Evolutionary conservation across 1,284 basidiomycete genomes (phyloP).

Genomic region (Rhodofomes roseus): DNA sequence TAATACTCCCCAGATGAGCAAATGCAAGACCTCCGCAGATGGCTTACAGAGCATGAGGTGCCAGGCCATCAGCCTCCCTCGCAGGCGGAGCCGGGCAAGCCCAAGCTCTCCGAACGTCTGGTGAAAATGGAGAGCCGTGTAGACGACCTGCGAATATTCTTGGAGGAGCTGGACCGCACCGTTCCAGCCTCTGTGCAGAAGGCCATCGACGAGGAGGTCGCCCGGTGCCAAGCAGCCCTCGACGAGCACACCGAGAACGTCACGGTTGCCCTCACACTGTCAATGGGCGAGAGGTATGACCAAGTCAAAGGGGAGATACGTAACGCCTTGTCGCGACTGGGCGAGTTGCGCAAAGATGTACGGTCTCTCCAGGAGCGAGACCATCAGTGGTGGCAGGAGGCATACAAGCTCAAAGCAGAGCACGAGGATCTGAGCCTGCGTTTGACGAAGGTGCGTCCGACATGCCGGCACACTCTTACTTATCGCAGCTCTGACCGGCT

Average conservation of each 20-base stretch:
- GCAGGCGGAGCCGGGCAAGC: not conserved
- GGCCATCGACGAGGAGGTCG: not conserved
- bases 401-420: not conserved
- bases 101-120: constrained; percentile 7
- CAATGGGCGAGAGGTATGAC: not conserved
- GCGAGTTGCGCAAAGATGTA: not conserved
- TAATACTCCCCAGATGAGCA: not conserved
- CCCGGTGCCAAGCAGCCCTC: not conserved
- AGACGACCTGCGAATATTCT: not conserved
- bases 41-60: not conserved
- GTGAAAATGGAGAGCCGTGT: not conserved
- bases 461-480: not conserved
- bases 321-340: not conserved
- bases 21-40: not conserved
- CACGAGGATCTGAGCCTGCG: not conserved
- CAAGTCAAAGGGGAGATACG: not conserved
- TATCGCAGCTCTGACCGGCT: not conserved
- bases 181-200: not conserved
- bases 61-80: not conserved
- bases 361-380: not conserved
- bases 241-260: not conserved
- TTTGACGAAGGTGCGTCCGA: not conserved
- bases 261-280: not conserved
- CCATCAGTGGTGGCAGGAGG: not conserved
- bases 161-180: constrained; percentile 3